Base-by-base conservation (phyloP, 768 basidiomycete genomes). In the Leccinum variicolor region DNA sequence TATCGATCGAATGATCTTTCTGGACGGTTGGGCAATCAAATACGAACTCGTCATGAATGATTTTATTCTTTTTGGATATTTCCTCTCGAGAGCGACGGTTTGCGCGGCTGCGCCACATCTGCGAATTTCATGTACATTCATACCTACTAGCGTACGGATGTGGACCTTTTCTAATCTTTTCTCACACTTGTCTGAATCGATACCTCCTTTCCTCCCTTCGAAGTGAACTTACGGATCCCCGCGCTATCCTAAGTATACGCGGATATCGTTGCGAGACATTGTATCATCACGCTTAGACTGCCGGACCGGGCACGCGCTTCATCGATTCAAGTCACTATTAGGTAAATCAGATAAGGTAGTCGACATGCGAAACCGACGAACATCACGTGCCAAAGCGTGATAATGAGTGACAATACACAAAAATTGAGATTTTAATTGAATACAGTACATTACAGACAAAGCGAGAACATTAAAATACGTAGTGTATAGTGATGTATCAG, bases 1-100 rank as follows among this genome's bases (percentile, higher is more conserved):
- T 93, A 72, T 91, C 90, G 28, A 92, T 93, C 60, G 90, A 93
- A 70, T 92, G 68, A 77, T 61, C 3, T 11, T 1, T 43, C 45
- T 3, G 23, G 43, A 34, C 36, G 21, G 57, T 47, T 9, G 17
- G 11, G 14, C 13, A 55, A 15, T 33, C 29, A 47, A 50, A 26
- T 29, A 23, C 49, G 50, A 43, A 43, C 19, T 19, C 36, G 19
- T 50, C 50, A 55, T 19, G 57, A 57, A 50, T 34, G n/a, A 9
- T 19, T 6, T 43, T 43, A 19, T 43, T 43, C 19, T 23, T 50
- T 52, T 58, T 59, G 48, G 59, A 51, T 50, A 50, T 51, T 17
- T 46, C 19, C 9, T 10, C 49, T 54, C 13, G 50, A 56, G 50
- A 25, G 29, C 34, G 45, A 53, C 17, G 52, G 25, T 23, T 54